Percentiles rank a stretch among this genome's conserved stretches.
These are phyloP conservation scores for Paratinospora sagittata DNA, from an alignment of 164 flowering plant species.

Conservation along the genomic window DNA sequence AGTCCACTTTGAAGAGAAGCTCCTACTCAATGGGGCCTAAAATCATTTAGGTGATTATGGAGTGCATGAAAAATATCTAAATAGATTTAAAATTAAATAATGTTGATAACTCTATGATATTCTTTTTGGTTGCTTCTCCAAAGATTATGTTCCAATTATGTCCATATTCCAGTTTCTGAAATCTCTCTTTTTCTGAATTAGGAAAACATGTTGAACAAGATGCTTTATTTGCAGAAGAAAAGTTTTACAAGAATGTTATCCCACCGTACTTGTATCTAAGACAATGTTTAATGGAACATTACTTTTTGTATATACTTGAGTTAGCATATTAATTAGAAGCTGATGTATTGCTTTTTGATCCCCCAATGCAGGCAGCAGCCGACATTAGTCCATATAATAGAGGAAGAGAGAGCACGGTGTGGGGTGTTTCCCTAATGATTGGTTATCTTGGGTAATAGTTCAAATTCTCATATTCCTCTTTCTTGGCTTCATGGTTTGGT, in stretches of 20 bases:
- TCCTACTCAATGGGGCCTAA: too few species aligned
- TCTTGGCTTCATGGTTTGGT: neutral
- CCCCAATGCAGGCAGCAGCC: constrained; percentile 47
- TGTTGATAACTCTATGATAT: neutral
- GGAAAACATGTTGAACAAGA: neutral
- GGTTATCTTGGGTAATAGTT: constrained; percentile 88
- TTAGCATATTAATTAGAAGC: neutral
- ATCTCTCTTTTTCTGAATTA: neutral
- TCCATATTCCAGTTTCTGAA: neutral
- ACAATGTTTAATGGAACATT: neutral
- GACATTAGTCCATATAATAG: constrained; percentile 67
- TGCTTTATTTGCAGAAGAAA: neutral
- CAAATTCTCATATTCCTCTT: constrained; percentile 1
- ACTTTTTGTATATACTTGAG: neutral
- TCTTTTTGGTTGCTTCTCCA: neutral
- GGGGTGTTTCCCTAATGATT: constrained; percentile 89
- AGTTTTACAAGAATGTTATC: too few species aligned
- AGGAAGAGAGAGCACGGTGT: constrained; percentile 87
- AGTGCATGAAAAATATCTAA: neutral
- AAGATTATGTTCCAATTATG: neutral
- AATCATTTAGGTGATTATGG: neutral
- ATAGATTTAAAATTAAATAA: neutral
- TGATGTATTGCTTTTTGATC: constrained; percentile 11
- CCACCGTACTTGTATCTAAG: too few species aligned
- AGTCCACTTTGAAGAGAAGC: too few species aligned